Conservation (phyloP, 768 basidiomycete species). For the Termitomyces sp. region DNA sequence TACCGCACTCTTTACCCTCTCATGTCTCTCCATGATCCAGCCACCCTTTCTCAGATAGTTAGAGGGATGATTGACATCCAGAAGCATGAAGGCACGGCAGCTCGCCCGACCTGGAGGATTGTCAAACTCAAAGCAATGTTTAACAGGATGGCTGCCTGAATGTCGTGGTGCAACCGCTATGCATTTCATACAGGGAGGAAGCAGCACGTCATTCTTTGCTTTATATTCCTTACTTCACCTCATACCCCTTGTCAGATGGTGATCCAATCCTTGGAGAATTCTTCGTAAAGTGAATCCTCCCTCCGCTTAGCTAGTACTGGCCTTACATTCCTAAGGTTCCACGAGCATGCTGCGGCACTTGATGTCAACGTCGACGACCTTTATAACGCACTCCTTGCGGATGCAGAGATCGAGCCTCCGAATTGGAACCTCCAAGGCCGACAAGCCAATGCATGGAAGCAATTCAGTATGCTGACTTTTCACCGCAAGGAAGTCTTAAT, state of each 20-base stretch:
- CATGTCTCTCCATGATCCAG: constrained; percentile 62
- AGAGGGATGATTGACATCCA: constrained; percentile 67
- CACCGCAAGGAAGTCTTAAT: neutral
- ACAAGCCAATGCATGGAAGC: constrained; percentile 54
- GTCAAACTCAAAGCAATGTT: neutral
- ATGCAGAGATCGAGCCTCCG: constrained; percentile 52
- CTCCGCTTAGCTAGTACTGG: neutral
- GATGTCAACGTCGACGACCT: constrained; percentile 46
- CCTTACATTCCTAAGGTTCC: constrained; percentile 34
- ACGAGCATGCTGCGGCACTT: constrained; percentile 41
- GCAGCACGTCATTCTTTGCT: constrained; percentile 36
- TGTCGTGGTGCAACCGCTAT: constrained; percentile 52
- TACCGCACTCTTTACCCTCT: constrained; percentile 60
- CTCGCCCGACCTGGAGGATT: neutral
- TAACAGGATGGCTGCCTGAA: constrained; percentile 64
- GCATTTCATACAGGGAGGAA: constrained; percentile 58
- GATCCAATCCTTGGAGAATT: constrained; percentile 65
- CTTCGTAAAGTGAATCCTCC: constrained; percentile 48
- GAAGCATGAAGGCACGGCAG: constrained; percentile 49
- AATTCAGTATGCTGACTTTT: constrained; percentile 32
- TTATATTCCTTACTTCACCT: neutral
- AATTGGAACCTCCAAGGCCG: constrained; percentile 65
- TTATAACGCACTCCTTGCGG: constrained; percentile 54
- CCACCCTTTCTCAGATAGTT: constrained; percentile 54
- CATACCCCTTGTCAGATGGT: constrained; percentile 35